Evolutionary conservation across 257 asterid genomes (phyloP), one percentile per base, ranked within the genome.

Genomic region (Verbascum thapsus): DNA sequence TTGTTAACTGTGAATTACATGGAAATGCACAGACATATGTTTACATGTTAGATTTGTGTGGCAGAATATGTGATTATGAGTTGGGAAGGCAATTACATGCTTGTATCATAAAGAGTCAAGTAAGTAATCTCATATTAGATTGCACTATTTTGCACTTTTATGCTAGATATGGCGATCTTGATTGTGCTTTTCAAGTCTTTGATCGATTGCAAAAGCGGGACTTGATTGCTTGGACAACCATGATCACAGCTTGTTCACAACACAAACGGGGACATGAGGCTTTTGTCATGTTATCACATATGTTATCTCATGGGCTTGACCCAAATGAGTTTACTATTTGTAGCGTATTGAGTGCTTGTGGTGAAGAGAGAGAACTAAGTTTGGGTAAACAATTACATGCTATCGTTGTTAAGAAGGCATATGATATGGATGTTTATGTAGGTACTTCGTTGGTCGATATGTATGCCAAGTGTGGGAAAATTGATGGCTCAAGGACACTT

Each of bases 81-180:
- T 86, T 88, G 18, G 98, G 98, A 64, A 82, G 81, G 80, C 96
- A 86, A 68, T 69, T 91, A 8, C 95, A 91, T 72, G 83, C n/a
- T n/a, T n/a, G n/a, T n/a, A n/a, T n/a, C n/a, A n/a, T n/a, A n/a
- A n/a, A n/a, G n/a, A n/a, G n/a, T n/a, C n/a, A n/a, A n/a, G n/a
- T n/a, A n/a, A n/a, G n/a, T n/a, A n/a, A n/a, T n/a, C n/a, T n/a
- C n/a, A n/a, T n/a, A n/a, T n/a, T n/a, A n/a, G n/a, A n/a, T n/a
- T n/a, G n/a, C n/a, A n/a, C n/a, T n/a, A n/a, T 81, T 55, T 66
- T 88, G 74, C 79, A 86, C 37, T 86, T n/a, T 91, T 68, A 91
- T 30, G 81, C 85, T 10, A 86, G 71, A 62, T 86, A 85, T 57
- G 88, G 90, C 48, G 90, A 88, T 66, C 51, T 88, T 64, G 83